These are phyloP conservation scores for Puya raimondii DNA, from an alignment of 176 grass and related monocot species.

Conservation along the genomic window DNA sequence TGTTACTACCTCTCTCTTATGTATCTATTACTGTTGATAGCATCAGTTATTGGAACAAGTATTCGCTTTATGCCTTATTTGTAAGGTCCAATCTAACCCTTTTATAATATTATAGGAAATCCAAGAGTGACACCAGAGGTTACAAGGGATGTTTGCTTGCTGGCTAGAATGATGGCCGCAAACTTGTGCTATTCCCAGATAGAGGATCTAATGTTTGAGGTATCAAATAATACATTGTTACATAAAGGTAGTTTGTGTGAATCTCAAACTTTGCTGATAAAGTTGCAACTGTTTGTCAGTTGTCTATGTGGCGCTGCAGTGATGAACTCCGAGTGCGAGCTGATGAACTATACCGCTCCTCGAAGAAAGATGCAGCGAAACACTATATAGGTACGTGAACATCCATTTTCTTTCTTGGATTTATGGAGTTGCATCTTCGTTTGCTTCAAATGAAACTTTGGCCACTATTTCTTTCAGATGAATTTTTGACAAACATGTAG, in stretches of 20 bases:
- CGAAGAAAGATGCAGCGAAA: conserved; percentile 79
- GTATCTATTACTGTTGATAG: no score
- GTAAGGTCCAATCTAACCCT: no score
- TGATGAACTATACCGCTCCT: conserved; percentile 43
- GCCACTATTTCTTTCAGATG: no score
- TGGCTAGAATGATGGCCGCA: conserved; percentile 95
- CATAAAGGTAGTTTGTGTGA: conserved; percentile 4
- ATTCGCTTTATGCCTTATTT: no score
- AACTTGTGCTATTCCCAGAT: conserved; percentile 96
- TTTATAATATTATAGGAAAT: conserved; percentile 38
- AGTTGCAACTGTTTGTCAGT: conserved; percentile 29
- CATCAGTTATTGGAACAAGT: no score
- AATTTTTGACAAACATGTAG: no score
- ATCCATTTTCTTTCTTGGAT: no score
- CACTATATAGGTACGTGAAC: conserved; percentile 77
- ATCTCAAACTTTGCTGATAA: conserved; percentile 5
- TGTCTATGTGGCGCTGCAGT: conserved; percentile 98
- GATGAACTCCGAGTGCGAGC: conserved; percentile 60
- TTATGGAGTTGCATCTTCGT: no score
- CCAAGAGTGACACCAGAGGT: conserved; percentile 97
- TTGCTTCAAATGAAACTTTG: no score
- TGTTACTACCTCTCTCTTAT: no score
- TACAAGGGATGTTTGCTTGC: conserved; percentile 93
- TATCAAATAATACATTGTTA: conserved; percentile 17
- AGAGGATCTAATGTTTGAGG: conserved; percentile 98